A percentile compares a stretch with the other conserved stretches of the same genome.
phyloP scores from a whole-genome alignment of 495 filamentous ascomycete genomes.

The Ramalina peruviana region DNA sequence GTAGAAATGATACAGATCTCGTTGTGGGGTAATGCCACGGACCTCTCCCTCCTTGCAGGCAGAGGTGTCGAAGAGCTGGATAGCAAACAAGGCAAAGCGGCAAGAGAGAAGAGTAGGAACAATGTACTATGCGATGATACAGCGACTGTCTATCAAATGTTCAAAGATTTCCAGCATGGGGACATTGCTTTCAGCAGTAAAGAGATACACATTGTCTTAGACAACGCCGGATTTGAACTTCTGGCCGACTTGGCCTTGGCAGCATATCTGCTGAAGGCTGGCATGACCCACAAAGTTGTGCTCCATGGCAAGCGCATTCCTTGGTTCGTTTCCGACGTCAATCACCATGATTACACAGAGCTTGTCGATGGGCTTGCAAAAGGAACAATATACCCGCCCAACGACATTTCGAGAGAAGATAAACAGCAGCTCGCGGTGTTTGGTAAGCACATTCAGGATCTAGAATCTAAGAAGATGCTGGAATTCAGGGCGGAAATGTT shows the following conservation, averaged over 20 bases:
- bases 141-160: conserved; percentile 49
- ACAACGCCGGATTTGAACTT: conserved; percentile 92
- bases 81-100: conserved; percentile 76
- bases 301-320: conserved; percentile 85
- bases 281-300: conserved; percentile 67
- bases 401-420: conserved; percentile 52
- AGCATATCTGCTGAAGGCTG: conserved; percentile 67
- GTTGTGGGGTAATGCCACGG: conserved; percentile 94
- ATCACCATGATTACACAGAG: conserved; percentile 67
- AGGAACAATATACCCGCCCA: conserved; percentile 47
- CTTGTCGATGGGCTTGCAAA: conserved; percentile 59
- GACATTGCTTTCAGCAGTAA: conserved; percentile 27
- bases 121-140: conserved; percentile 84
- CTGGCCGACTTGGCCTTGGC: conserved; percentile 84
- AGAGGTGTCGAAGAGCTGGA: conserved; percentile 90
- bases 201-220: conserved; percentile 81
- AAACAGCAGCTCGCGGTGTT: conserved; percentile 38
- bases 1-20: conserved; percentile 93
- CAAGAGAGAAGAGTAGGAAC: conserved; percentile 65
- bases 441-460: conserved; percentile 50
- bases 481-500: conserved; percentile 66
- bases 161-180: conserved; percentile 42
- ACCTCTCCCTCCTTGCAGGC: conserved; percentile 77
- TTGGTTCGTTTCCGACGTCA: conserved; percentile 93
- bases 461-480: conserved; percentile 62